Evolutionary conservation across 2,329 filamentous ascomycete species (phyloP).

Genomic region (Amauroascus niger): DNA sequence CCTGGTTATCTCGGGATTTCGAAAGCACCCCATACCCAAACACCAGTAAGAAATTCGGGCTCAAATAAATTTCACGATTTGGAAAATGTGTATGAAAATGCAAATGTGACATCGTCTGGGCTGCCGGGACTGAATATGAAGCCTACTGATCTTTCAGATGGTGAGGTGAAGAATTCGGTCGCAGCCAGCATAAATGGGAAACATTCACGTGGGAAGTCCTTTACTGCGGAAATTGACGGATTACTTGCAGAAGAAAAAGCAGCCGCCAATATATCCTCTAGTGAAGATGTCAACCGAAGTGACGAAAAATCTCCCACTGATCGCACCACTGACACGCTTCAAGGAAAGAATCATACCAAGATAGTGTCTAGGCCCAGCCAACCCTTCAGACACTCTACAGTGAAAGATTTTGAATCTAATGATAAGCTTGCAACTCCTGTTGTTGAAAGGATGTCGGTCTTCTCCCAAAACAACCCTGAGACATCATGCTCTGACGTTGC

Average conservation of each 20-base stretch:
- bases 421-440: neutral
- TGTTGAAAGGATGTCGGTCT: neutral
- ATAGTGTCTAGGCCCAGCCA: neutral
- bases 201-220: conserved; percentile 3
- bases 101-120: neutral
- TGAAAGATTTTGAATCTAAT: neutral
- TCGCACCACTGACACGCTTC: neutral
- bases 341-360: neutral
- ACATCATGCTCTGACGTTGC: neutral
- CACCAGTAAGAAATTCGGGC: neutral
- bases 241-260: conserved; percentile 18
- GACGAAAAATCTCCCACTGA: conserved; percentile 4
- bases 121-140: neutral
- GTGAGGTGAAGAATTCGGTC: neutral
- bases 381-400: neutral
- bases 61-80: conserved; percentile 4
- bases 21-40: neutral
- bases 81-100: neutral
- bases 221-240: conserved; percentile 17
- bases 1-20: neutral
- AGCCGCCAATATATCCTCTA: conserved; percentile 10
- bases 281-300: conserved; percentile 16
- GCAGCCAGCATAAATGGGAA: neutral
- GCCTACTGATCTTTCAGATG: neutral
- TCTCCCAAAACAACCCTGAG: neutral